phyloP scores from a whole-genome alignment of 371 early-diverging fungal genomes.

The Apophysomyces ossiformis region DNA sequence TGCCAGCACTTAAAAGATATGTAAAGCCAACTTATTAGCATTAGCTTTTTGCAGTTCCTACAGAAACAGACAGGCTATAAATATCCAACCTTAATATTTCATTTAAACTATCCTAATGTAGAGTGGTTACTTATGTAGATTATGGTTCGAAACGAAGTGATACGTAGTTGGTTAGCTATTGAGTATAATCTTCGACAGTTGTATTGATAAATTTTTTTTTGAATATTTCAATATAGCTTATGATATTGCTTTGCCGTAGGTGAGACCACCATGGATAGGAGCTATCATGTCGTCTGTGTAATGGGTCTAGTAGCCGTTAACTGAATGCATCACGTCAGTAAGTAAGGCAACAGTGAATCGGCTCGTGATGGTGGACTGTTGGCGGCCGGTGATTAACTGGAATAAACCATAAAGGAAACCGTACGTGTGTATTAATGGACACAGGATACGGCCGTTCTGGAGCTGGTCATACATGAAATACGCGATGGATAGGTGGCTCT shows the following conservation, averaged over 20 bases:
- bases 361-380: neutral
- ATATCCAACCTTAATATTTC: neutral
- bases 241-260: neutral
- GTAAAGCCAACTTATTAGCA: neutral
- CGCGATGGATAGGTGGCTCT: neutral
- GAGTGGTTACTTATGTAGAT: neutral
- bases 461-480: neutral
- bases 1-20: neutral
- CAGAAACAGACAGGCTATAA: neutral
- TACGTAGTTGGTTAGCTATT: neutral
- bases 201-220: neutral
- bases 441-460: neutral
- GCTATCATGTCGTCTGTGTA: neutral
- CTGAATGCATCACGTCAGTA: neutral
- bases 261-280: neutral
- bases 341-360: neutral
- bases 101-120: neutral
- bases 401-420: neutral
- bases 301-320: neutral
- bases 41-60: neutral
- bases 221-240: neutral
- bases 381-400: neutral
- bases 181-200: neutral
- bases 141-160: neutral
- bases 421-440: neutral